Conservation (phyloP, 306 rosid genomes). For the Dryas alaskensis region DNA sequence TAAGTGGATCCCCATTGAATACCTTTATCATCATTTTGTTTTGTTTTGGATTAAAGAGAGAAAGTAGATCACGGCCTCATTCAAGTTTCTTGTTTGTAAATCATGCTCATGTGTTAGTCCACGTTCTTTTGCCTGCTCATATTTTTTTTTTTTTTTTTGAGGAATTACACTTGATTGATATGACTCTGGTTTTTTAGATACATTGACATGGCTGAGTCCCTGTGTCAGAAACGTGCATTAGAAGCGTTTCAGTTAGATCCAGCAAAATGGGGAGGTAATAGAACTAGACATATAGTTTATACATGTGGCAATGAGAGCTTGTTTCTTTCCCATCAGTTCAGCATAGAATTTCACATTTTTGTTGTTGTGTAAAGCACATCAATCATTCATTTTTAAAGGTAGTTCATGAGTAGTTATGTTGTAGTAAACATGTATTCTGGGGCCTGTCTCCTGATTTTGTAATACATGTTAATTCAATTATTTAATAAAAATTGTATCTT, state of each 20-base stretch:
- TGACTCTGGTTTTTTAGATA: conserved; percentile 40
- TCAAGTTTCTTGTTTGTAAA: too few species aligned
- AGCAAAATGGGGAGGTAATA: conserved; percentile 90
- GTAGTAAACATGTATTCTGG: conserved; percentile 1
- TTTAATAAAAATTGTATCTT: conserved; percentile 1
- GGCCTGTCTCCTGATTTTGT: not conserved
- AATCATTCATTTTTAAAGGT: not conserved
- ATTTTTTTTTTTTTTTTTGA: not conserved
- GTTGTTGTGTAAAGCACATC: not conserved
- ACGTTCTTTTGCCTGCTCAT: not conserved
- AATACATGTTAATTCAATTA: conserved; percentile 9
- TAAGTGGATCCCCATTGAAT: conserved; percentile 36
- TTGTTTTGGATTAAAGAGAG: not conserved
- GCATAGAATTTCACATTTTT: not conserved
- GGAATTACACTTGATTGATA: conserved; percentile 5
- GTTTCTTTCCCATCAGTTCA: not conserved
- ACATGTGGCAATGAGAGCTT: not conserved
- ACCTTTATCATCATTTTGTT: not conserved
- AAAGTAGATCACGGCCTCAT: not conserved
- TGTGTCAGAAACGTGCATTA: conserved; percentile 85
- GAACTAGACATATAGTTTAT: not conserved
- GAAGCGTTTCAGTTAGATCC: conserved; percentile 86
- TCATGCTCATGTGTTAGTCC: not conserved
- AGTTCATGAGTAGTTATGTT: conserved; percentile 4
- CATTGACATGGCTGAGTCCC: conserved; percentile 85